Base-by-base conservation (phyloP, 2,329 filamentous ascomycete genomes). In the Phaeophleospora eucalypticola region DNA sequence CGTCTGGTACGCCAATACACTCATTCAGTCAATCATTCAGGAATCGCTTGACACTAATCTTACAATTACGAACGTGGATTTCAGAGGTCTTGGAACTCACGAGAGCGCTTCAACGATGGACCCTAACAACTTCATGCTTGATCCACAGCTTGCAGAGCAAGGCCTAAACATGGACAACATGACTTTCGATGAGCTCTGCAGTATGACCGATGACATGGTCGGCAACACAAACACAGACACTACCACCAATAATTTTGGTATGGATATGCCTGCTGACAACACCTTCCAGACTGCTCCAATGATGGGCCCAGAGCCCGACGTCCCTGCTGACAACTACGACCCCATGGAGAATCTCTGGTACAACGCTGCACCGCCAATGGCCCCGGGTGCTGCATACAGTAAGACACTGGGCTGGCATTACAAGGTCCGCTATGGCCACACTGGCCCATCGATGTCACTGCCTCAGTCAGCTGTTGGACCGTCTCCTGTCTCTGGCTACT, bases 1-100 rank as follows among this genome's bases (percentile, higher is more conserved):
- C 37, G 43, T 46, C 43, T 32, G 43, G 43, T 35, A 46, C 43
- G 37, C 43, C 33, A 12, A 29, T 7, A 29, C 24, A 29, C 24
- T 40, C 15, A 33, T 39, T 20, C 35, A 19, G 33, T 14, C 35
- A 14, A 16, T 18, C 14, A 36, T 32, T 18, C 10, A 35, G 19
- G 15, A n/a, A 35, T 15, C 16, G 36, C 43, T 46, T 46, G 41
- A 34, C 27, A 14, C 38, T 9, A 33, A 35, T 33, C 21, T 14
- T 16, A 29, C 15, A 17, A 17, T 27, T 32, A 29, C 4, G 24
- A 29, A 12, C 21, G 43, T 34, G 43, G 29, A 37, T 46, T 20
- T 17, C 17, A 27, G n/a, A 21, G 15, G 36, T 6, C 38, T 18
- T 18, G 15, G 18, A 19, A 4, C 16, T 12, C 2, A 7, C 19